A percentile compares a stretch with the other conserved stretches of the same genome.
Evolutionary conservation across 1,139 yeast genomes (phyloP).

Genomic region (Suhomyces chickasaworum): DNA sequence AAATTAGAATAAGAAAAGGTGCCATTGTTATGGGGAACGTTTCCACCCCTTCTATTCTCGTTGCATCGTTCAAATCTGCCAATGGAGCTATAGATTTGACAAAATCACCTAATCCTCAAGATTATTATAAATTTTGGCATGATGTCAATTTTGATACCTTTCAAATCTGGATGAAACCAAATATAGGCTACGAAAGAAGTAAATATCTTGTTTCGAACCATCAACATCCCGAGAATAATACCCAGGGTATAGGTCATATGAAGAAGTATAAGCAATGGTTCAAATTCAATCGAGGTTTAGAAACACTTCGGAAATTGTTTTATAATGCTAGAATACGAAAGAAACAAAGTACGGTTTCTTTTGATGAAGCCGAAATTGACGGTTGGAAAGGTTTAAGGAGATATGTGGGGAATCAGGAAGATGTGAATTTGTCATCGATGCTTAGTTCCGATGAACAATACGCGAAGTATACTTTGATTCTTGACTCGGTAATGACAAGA

Average conservation of each 20-base stretch:
- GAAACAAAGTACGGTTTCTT: constrained; percentile 1
- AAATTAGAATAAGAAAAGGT: constrained; percentile 61
- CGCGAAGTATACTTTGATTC: constrained; percentile 73
- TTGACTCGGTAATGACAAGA: constrained; percentile 62
- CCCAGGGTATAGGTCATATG: constrained; percentile 17
- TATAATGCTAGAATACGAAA: constrained; percentile 2
- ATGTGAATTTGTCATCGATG: constrained; percentile 34
- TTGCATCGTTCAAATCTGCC: constrained; percentile 59
- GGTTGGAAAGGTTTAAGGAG: constrained; percentile 49
- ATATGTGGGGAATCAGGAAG: constrained; percentile 40
- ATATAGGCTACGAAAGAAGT: constrained; percentile 52
- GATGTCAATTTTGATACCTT: constrained; percentile 52
- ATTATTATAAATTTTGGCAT: constrained; percentile 51
- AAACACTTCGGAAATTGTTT: constrained; percentile 10
- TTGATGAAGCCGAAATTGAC: constrained; percentile 8
- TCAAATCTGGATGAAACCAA: constrained; percentile 65
- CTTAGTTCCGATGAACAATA: constrained; percentile 60
- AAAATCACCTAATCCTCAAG: constrained; percentile 51
- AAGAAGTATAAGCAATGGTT: constrained; percentile 27
- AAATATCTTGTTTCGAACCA: constrained; percentile 13
- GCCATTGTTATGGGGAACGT: constrained; percentile 79
- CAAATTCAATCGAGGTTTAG: constrained; percentile 26
- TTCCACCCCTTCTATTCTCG: constrained; percentile 70
- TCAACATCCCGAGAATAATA: not conserved
- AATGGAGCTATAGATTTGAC: constrained; percentile 63